These are phyloP conservation scores for Toxoplasma gondii DNA, from an alignment of 169 alveolate species.

Conservation along the genomic window DNA sequence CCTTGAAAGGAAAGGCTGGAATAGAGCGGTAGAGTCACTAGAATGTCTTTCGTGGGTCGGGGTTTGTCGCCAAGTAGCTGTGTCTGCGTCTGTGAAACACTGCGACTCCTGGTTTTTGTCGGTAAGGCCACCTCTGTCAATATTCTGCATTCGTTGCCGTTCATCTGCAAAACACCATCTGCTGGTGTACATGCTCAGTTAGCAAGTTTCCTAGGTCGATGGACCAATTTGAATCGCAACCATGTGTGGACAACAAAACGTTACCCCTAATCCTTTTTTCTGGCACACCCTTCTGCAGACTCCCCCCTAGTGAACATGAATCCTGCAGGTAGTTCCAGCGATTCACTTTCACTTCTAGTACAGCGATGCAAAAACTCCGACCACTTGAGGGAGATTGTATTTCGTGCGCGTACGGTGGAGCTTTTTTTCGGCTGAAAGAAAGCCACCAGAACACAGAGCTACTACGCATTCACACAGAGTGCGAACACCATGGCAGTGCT, in stretches of 20 bases:
- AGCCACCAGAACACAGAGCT: neutral
- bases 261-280: no score
- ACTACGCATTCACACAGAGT: neutral
- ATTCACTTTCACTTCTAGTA: neutral
- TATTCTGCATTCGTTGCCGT: no score
- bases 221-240: neutral
- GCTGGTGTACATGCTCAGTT: neutral
- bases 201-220: neutral
- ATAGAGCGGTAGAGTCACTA: neutral
- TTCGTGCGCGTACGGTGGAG: neutral
- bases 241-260: no score
- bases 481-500: neutral
- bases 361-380: neutral
- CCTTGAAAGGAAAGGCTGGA: neutral
- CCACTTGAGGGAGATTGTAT: neutral
- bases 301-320: neutral
- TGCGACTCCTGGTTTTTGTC: no score
- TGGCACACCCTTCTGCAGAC: neutral
- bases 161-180: no score
- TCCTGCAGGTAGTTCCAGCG: neutral
- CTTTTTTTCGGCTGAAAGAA: neutral
- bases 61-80: neutral
- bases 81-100: neutral
- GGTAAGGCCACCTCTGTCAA: no score
- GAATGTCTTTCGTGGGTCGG: neutral